Evolutionary conservation across 208 protist species (phyloP).

Genomic region (Angomonas deanei): DNA sequence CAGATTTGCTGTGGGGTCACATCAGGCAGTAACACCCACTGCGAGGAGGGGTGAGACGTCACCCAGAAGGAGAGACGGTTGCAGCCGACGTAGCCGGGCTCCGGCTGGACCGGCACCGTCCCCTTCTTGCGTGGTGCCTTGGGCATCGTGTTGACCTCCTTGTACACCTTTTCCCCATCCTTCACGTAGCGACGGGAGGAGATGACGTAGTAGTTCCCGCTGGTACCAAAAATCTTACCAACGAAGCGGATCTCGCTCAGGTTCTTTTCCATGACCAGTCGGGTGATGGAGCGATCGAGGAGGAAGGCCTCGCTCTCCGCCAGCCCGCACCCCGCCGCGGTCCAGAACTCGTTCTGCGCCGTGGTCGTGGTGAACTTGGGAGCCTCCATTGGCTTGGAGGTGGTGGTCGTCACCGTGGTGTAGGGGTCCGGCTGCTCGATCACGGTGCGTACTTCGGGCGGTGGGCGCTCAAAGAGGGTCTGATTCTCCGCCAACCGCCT

Average conservation of each 20-base stretch:
- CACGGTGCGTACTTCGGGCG: slow-evolving; percentile 71
- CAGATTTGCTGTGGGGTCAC: slow-evolving; percentile 92
- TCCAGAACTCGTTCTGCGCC: slow-evolving; percentile 77
- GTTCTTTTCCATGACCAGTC: slow-evolving; percentile 83
- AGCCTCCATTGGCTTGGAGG: slow-evolving; percentile 68
- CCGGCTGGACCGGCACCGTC: slow-evolving; percentile 70
- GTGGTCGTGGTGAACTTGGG: slow-evolving; percentile 65
- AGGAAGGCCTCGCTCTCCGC: slow-evolving; percentile 82
- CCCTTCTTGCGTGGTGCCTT: slow-evolving; percentile 80
- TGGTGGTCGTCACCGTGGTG: slow-evolving; percentile 88
- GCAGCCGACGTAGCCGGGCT: slow-evolving; percentile 76
- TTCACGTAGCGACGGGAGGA: slow-evolving; percentile 71
- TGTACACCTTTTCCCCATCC: slow-evolving; percentile 70
- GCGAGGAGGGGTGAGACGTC: slow-evolving; percentile 53
- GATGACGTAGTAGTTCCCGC: slow-evolving; percentile 79
- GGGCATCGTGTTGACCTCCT: slow-evolving; percentile 87
- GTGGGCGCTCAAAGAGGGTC: slow-evolving; percentile 65
- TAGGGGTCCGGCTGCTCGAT: slow-evolving; percentile 89
- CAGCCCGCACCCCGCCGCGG: slow-evolving; percentile 65
- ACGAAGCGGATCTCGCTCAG: slow-evolving; percentile 86
- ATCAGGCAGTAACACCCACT: slow-evolving; percentile 86
- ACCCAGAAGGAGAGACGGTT: slow-evolving; percentile 93
- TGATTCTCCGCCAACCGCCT: slow-evolving; percentile 64
- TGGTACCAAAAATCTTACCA: slow-evolving; percentile 87
- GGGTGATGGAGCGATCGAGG: slow-evolving; percentile 85